phyloP scores from a whole-genome alignment of 1,284 basidiomycete genomes.

The Tremellales sp. region DNA sequence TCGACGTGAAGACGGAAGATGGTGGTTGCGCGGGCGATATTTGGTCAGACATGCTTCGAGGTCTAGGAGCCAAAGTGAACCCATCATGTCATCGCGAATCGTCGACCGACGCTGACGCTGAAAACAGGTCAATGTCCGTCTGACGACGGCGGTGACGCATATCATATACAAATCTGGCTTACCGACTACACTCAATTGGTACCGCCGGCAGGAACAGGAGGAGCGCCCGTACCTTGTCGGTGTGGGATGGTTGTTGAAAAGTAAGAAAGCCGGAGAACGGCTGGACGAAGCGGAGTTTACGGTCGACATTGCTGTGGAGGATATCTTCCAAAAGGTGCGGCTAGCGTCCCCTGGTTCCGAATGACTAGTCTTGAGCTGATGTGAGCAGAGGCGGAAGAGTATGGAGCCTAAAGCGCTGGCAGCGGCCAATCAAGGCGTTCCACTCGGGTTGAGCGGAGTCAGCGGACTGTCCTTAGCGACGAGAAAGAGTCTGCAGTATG shows the following conservation, averaged over 20 bases:
- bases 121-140: conserved; percentile 52
- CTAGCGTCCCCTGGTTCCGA: neutral
- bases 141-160: conserved; percentile 65
- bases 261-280: conserved; percentile 63
- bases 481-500: conserved; percentile 32
- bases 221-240: conserved; percentile 70
- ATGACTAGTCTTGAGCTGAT: neutral
- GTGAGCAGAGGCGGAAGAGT: conserved; percentile 56
- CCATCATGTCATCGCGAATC: neutral
- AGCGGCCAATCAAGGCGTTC: neutral
- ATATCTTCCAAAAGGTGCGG: conserved; percentile 65
- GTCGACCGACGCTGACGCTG: neutral
- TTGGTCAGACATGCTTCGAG: conserved; percentile 77
- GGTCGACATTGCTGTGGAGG: conserved; percentile 65
- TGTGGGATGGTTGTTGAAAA: conserved; percentile 87
- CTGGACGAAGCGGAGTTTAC: conserved; percentile 65
- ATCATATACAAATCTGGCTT: conserved; percentile 85
- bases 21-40: conserved; percentile 79
- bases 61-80: conserved; percentile 73
- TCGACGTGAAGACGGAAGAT: conserved; percentile 81
- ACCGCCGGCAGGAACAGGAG: conserved; percentile 55
- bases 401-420: conserved; percentile 53
- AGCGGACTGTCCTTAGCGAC: neutral
- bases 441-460: too few species aligned
- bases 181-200: conserved; percentile 69